Evolutionary conservation across 2,329 filamentous ascomycete genomes (phyloP), one percentile per base, ranked within the genome.

Genomic region (Alternaria triticina): DNA sequence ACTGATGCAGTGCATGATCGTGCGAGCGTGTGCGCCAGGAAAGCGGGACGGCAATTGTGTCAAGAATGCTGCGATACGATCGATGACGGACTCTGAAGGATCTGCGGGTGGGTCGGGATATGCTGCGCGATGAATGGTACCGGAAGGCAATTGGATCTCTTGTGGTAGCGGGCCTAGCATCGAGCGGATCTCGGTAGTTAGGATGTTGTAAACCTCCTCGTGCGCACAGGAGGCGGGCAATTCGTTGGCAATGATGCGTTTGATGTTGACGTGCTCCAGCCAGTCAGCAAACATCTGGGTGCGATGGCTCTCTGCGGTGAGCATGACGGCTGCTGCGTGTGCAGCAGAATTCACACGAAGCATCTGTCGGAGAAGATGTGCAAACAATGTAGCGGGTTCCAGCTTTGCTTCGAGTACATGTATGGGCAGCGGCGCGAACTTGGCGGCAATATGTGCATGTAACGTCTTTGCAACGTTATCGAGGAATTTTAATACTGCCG

Each of bases 251-350:
- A 88, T 83, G 64, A 88, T 83, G 33, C 83, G 82, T 69, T 86
- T 86, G 5, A 86, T 81, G 65, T 87, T 87, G 45, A 88, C 85
- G 75, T 84, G 84, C 11, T 80, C 88, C 44, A 93, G 89, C 90
- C 94, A 97, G 75, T 99, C 96, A 54, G 91, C 85, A 84, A 96
- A 97, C 96, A 99, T 98, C 74, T 96, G 91, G 69, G 96, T 93
- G 58, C 96, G 89, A 77, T 97, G 96, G 49, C 93, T 91, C 17
- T 93, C 90, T 73, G 95, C 93, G 8, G 93, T 93, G 12, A 99
- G 86, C 87, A 97, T 94, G 67, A 96, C 96, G 22, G 94, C 95
- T 2, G 95, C 94, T 2, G 96, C 94, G 76, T 98, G 95, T 3
- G 96, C 96, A 20, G 95, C 93, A 62, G 96, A 87, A 75, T 99